Evolutionary conservation across 2,329 filamentous ascomycete species (phyloP), one percentile per base, ranked within the genome.

Genomic region (Apiospora hydei): DNA sequence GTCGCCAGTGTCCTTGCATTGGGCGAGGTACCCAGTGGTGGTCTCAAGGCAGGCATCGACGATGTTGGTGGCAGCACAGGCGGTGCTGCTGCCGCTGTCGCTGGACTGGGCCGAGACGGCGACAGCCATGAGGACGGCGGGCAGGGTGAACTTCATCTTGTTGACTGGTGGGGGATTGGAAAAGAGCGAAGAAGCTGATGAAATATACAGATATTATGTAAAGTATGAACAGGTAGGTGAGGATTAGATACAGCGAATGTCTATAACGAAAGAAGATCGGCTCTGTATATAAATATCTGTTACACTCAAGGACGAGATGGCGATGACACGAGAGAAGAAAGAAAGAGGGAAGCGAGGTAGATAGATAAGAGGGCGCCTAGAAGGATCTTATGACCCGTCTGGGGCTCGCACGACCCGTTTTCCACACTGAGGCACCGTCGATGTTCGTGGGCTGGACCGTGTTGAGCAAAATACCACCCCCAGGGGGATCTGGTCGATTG

Each of bases 1-100:
- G 73, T 84, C 83, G 8, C 75, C 78, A 24, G 77, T 79, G n/a
- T 77, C 67, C 2, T 66, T 68, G 72, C 83, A 84, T 7, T 77
- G 75, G n/a, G 67, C 72, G 7, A 81, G 71, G 66, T 84, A 83
- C 44, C 79, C 78, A 73, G 78, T 74, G 0, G 81, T 83, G 10
- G 79, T 82, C 3, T 74, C 71, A 24, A 84, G 74, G 70, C 83
- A 84, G 11, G 80, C 71, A 3, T 84, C 81, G 53, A 84, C 78
- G 44, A 84, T 82, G 53, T 77, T 76, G 71, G 82, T 77, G 2
- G 80, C 83, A 8, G 78, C 79, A 47, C 83, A 84, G 5, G 73
- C 69, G 7, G 72, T 73, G 0, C 71, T 70, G 66, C 13, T 46
- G 30, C 3, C 18, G 7, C 57, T 64, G 8, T 6, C 34, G 30